Conservation (phyloP, 148 eudicot species). For the Persicaria tinctoria region DNA sequence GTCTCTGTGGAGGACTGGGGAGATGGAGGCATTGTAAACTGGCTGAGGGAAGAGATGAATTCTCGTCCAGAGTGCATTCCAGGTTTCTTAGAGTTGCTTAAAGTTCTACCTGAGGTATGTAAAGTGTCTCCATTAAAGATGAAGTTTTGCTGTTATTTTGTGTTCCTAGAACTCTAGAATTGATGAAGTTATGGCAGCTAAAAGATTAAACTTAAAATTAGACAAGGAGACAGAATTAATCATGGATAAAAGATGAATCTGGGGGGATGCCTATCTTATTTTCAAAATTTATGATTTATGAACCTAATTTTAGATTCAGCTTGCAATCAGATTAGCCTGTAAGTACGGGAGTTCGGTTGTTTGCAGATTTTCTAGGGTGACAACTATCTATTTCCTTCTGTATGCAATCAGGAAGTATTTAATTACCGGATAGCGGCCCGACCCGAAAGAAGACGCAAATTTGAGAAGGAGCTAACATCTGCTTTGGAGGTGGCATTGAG, state of each 20-base stretch:
- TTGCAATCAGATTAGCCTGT: background rate
- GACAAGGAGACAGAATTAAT: background rate
- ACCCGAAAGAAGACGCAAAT: constrained; percentile 90
- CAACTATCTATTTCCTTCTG: constrained; percentile 7
- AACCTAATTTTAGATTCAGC: background rate
- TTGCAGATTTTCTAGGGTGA: constrained; percentile 1
- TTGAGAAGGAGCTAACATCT: constrained; percentile 83
- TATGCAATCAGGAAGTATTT: constrained; percentile 58
- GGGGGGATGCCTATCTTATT: background rate
- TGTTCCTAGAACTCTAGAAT: background rate
- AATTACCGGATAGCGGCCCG: constrained; percentile 95
- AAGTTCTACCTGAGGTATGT: constrained; percentile 93
- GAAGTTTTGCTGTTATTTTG: background rate
- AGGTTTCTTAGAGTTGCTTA: constrained; percentile 88
- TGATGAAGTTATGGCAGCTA: background rate
- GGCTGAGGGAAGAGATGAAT: constrained; percentile 88
- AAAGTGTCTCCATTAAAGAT: background rate
- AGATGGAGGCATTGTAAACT: constrained; percentile 76
- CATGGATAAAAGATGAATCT: background rate
- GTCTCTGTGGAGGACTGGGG: constrained; percentile 97
- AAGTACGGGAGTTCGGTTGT: background rate
- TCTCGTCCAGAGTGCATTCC: constrained; percentile 75
- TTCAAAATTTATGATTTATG: background rate
- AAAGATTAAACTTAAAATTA: background rate
- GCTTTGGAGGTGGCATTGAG: constrained; percentile 67